A percentile compares a stretch with the other conserved stretches of the same genome.
Conservation (phyloP, 179 eudicot species). For the Vitellaria paradoxa region DNA sequence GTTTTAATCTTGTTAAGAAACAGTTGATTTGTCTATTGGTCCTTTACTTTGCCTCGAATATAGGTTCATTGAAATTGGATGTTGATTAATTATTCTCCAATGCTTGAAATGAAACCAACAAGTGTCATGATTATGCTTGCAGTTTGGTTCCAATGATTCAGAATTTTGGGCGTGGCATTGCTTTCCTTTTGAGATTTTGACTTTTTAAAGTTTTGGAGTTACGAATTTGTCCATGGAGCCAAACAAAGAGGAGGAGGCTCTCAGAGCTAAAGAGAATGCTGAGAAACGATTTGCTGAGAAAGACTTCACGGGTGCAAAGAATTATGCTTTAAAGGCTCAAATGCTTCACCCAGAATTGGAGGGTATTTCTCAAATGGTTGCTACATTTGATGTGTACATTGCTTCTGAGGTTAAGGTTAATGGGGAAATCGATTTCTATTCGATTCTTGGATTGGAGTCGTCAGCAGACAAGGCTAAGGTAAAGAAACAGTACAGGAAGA, state of each 20-base stretch:
- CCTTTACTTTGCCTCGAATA: not conserved
- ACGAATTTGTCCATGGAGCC: conserved; percentile 53
- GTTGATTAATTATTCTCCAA: not conserved
- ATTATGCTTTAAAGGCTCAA: conserved; percentile 80
- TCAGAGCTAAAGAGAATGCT: conserved; percentile 69
- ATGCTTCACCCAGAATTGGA: conserved; percentile 72
- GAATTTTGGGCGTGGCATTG: conserved; percentile 5
- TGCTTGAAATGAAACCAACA: conserved; percentile 3
- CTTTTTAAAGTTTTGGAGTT: conserved; percentile 8
- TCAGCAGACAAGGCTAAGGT: conserved; percentile 59
- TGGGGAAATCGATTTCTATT: conserved; percentile 86
- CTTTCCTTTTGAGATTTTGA: conserved; percentile 5
- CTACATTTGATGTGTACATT: conserved; percentile 68
- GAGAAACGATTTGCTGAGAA: conserved; percentile 63
- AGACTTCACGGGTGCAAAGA: conserved; percentile 65
- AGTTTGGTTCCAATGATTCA: conserved; percentile 1
- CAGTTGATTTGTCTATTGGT: not conserved
- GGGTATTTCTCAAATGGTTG: conserved; percentile 74
- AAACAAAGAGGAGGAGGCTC: conserved; percentile 67
- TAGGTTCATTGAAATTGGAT: not conserved
- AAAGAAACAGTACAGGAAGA: conserved; percentile 77
- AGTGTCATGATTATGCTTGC: conserved; percentile 1
- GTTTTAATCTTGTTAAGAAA: conserved; percentile 9
- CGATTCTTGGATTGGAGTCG: conserved; percentile 77
- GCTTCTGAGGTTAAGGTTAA: conserved; percentile 70